These are phyloP conservation scores for Neofusicoccum kwambonambiense DNA, from an alignment of 2,329 filamentous ascomycete genomes.

Conservation along the genomic window DNA sequence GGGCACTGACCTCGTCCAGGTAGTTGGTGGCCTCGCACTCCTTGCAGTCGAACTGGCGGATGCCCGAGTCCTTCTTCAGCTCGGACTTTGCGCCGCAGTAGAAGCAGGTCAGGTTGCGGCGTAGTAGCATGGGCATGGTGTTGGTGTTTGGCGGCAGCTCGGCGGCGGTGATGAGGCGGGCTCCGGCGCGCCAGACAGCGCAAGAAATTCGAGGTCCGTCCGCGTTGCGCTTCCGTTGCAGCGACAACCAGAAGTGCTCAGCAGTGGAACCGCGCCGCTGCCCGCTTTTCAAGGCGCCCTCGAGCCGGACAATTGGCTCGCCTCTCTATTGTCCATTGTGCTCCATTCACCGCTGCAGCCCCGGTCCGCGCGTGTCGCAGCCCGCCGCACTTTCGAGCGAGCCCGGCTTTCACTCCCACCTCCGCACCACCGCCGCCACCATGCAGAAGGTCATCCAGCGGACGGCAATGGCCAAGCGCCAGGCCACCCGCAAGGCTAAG, in stretches of 20 bases:
- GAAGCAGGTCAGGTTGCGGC: conserved; percentile 31
- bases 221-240: not conserved
- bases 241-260: not conserved
- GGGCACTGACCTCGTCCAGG: conserved; percentile 70
- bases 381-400: not conserved
- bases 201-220: conserved; percentile 11
- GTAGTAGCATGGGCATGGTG: conserved; percentile 31
- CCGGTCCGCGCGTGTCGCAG: not conserved
- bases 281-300: not conserved
- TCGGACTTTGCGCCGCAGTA: conserved; percentile 63
- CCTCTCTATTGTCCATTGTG: not conserved
- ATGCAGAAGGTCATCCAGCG: conserved; percentile 68
- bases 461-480: conserved; percentile 65
- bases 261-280: not conserved
- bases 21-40: conserved; percentile 85
- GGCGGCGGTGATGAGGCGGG: conserved; percentile 9
- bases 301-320: not conserved
- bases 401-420: not conserved
- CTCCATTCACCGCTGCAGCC: not conserved
- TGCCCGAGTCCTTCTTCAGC: conserved; percentile 56
- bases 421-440: conserved; percentile 14
- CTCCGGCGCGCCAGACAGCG: not conserved
- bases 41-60: conserved; percentile 69
- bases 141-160: conserved; percentile 8
- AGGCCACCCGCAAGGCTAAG: conserved; percentile 48